Conservation (phyloP, 345 rosid species). For the Gynandropsis gynandra region DNA sequence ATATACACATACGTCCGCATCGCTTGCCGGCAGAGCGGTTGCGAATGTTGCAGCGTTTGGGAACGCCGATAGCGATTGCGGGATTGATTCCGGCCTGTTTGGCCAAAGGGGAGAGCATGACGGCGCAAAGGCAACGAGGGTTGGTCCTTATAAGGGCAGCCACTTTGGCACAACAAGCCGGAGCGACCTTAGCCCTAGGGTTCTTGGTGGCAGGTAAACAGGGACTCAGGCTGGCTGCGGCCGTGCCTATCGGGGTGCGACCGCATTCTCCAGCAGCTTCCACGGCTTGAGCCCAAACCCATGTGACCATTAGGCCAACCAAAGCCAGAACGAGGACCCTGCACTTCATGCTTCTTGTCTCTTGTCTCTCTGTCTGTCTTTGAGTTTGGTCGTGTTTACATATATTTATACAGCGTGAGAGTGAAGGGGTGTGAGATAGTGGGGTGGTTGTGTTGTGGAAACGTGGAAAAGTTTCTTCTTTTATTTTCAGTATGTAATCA, state of each 20-base stretch:
- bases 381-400: not conserved
- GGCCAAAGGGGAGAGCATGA: slow-evolving; percentile 68
- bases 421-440: no score
- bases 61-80: slow-evolving; percentile 62
- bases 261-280: slow-evolving; percentile 69
- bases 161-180: slow-evolving; percentile 62
- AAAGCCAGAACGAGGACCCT: slow-evolving; percentile 24
- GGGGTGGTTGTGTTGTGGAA: no score
- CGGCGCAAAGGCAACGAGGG: slow-evolving; percentile 73
- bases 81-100: slow-evolving; percentile 73
- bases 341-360: slow-evolving; percentile 22
- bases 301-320: slow-evolving; percentile 26
- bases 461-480: no score
- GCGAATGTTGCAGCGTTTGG: slow-evolving; percentile 73
- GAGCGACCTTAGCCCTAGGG: slow-evolving; percentile 42
- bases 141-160: slow-evolving; percentile 53
- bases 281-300: slow-evolving; percentile 6
- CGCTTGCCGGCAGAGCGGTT: slow-evolving; percentile 65
- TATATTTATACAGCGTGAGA: not conserved
- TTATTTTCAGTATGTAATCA: no score
- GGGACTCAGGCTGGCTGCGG: slow-evolving; percentile 68
- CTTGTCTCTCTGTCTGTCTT: slow-evolving; percentile 4
- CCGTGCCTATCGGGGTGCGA: slow-evolving; percentile 50
- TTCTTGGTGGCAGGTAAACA: slow-evolving; percentile 63
- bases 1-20: slow-evolving; percentile 90